These are phyloP conservation scores for Solanum hybrid DNA, from an alignment of 305 asterid genomes.

Conservation along the genomic window DNA sequence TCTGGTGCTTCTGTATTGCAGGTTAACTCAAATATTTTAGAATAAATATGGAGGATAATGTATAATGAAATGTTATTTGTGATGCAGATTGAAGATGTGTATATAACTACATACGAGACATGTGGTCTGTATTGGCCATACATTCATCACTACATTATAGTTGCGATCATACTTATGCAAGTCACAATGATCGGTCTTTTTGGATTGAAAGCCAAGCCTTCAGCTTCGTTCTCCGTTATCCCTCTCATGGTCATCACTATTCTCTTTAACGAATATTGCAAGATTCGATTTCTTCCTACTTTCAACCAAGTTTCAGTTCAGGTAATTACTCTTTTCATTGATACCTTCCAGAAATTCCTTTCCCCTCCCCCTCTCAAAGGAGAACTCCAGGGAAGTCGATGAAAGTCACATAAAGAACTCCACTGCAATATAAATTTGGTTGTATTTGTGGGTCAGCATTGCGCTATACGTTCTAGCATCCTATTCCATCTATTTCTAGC, in stretches of 20 bases:
- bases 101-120: conserved; percentile 75
- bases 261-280: conserved; percentile 82
- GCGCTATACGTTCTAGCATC: not conserved
- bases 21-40: not conserved
- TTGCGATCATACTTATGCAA: conserved; percentile 72
- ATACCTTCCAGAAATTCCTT: not conserved
- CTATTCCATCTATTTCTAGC: not conserved
- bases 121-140: conserved; percentile 90
- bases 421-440: not conserved
- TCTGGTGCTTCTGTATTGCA: not conserved
- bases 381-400: not conserved
- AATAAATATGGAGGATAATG: not conserved
- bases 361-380: not conserved
- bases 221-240: conserved; percentile 62
- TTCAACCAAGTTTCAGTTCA: conserved; percentile 58
- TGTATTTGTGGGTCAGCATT: not conserved
- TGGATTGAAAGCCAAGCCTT: conserved; percentile 84
- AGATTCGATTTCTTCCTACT: conserved; percentile 74
- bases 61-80: not conserved
- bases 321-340: conserved; percentile 27
- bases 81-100: conserved; percentile 77
- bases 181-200: conserved; percentile 83
- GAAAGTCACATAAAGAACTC: not conserved
- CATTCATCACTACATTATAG: conserved; percentile 71
- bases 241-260: conserved; percentile 69